A percentile compares a stretch with the other conserved stretches of the same genome.
Conservation (phyloP, 116 monocot genomes). For the Zostera marina region DNA sequence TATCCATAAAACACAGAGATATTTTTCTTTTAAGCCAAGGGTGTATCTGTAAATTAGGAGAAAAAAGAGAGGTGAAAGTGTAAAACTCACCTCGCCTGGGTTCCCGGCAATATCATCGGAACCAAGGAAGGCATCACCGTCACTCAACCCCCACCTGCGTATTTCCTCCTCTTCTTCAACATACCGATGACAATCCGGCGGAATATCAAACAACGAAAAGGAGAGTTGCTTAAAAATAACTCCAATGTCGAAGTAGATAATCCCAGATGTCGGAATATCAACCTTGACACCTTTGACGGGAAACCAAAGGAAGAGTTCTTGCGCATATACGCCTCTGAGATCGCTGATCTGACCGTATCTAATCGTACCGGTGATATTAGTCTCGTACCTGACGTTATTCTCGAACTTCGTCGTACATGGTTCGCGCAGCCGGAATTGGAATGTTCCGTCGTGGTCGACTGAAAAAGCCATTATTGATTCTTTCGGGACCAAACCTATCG, state of each 20-base stretch:
- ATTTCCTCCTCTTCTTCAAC: too few relatives aligned
- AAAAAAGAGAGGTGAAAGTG: too few relatives aligned
- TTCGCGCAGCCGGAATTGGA: conserved; percentile 15
- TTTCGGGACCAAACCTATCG: conserved; percentile 32
- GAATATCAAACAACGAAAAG: conserved; percentile 28
- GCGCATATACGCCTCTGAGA: conserved; percentile 30
- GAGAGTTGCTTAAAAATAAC: conserved; percentile 32
- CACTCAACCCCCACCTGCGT: too few relatives aligned
- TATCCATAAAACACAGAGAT: too few relatives aligned
- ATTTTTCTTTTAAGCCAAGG: too few relatives aligned
- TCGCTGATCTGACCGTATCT: conserved; percentile 28
- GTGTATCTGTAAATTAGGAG: too few relatives aligned
- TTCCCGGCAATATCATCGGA: too few relatives aligned
- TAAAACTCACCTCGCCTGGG: too few relatives aligned
- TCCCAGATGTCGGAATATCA: conserved; percentile 30
- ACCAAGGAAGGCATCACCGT: too few relatives aligned
- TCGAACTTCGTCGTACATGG: conserved; percentile 37
- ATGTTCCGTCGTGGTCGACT: conserved; percentile 18
- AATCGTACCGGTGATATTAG: conserved; percentile 22
- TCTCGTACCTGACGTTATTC: conserved; percentile 26
- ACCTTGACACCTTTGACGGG: conserved; percentile 33
- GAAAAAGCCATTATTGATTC: conserved; percentile 16
- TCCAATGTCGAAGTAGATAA: conserved; percentile 48
- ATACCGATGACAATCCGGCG: conserved; percentile 32
- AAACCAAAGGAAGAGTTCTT: conserved; percentile 56